Evolutionary conservation across 768 basidiomycete genomes (phyloP).

Genomic region (Punctularia strigosozonata): DNA sequence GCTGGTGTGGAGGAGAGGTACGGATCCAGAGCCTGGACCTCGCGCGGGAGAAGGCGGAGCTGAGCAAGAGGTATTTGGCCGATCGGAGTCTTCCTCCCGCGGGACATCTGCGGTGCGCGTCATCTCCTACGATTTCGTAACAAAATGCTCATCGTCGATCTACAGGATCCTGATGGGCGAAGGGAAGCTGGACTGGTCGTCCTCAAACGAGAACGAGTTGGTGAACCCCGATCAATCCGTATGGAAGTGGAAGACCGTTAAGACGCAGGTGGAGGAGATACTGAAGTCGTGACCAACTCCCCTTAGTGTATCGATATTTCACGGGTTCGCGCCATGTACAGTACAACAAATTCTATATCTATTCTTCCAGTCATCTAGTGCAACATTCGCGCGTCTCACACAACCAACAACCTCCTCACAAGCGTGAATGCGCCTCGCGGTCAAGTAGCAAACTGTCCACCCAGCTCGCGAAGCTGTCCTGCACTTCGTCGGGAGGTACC

Average conservation of each 20-base stretch:
- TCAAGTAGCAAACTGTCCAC: slow-evolving; percentile 39
- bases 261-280: slow-evolving; percentile 8
- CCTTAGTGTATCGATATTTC: too few species aligned
- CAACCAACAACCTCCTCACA: too few species aligned
- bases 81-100: neutral
- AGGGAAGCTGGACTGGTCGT: slow-evolving; percentile 8
- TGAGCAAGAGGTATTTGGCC: neutral
- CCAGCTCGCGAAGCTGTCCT: slow-evolving; percentile 40
- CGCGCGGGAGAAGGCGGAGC: neutral
- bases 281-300: too few species aligned
- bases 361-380: too few species aligned
- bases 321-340: too few species aligned
- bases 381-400: too few species aligned
- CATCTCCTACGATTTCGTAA: too few species aligned
- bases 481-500: slow-evolving; percentile 39
- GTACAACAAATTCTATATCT: too few species aligned
- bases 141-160: neutral
- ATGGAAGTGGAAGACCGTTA: slow-evolving; percentile 15
- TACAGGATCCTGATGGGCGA: slow-evolving; percentile 9
- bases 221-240: slow-evolving; percentile 11
- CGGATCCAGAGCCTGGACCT: too few species aligned
- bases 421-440: too few species aligned
- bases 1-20: too few species aligned
- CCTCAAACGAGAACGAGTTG: slow-evolving; percentile 11
- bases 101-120: too few species aligned